These are phyloP conservation scores for Backusella tuberculispora DNA, from an alignment of 192 early-diverging fungal species.

Conservation along the genomic window DNA sequence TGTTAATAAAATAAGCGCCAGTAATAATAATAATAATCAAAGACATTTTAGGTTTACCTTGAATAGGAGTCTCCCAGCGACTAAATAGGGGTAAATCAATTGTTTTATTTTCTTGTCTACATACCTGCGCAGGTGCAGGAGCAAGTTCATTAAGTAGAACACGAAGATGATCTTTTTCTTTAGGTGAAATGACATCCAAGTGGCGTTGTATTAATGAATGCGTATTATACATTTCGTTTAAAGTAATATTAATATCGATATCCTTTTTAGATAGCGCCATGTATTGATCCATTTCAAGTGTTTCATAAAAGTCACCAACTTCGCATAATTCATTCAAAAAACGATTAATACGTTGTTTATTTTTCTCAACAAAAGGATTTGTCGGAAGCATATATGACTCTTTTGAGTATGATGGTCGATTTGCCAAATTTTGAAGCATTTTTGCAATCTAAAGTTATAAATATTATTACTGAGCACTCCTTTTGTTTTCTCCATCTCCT, in stretches of 20 bases:
- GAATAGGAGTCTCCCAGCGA: constrained; percentile 84
- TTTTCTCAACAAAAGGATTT: constrained; percentile 90
- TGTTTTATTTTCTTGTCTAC: constrained; percentile 77
- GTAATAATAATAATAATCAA: background rate
- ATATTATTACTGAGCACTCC: background rate
- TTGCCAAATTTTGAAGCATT: constrained; percentile 93
- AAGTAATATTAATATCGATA: constrained; percentile 83
- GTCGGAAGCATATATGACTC: constrained; percentile 91
- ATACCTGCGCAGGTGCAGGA: constrained; percentile 70
- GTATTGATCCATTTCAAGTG: constrained; percentile 98
- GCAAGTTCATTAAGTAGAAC: constrained; percentile 83
- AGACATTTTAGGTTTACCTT: constrained; percentile 50
- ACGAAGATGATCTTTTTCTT: constrained; percentile 81
- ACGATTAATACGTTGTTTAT: constrained; percentile 82
- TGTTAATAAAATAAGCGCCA: background rate
- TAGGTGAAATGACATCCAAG: constrained; percentile 76
- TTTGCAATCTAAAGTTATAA: constrained; percentile 73
- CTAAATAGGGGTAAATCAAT: constrained; percentile 76
- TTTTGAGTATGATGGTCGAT: constrained; percentile 90
- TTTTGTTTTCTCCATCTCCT: background rate
- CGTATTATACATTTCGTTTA: constrained; percentile 96
- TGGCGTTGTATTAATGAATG: constrained; percentile 84
- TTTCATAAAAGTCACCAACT: constrained; percentile 94
- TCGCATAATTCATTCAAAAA: constrained; percentile 94
- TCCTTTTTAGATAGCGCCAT: constrained; percentile 94